Base-by-base conservation (phyloP, 768 basidiomycete genomes). In the Obba rivulosa region DNA sequence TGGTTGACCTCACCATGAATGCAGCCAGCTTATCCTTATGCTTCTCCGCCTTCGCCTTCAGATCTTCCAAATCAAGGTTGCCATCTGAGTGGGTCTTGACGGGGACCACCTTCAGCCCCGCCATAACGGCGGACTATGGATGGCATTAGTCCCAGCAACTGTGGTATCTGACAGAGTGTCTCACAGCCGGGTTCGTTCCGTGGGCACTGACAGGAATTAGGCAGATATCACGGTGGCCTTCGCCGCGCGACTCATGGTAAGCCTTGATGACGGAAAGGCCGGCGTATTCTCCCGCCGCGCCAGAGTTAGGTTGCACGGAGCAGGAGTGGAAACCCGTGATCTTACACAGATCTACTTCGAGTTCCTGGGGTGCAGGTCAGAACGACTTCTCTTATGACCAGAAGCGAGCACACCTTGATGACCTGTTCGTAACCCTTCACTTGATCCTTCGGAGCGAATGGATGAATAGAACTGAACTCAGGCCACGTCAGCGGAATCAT, bases 281-380 rank as follows among this genome's bases (percentile, higher is more conserved):
- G 25, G 96, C 80, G 59, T 94, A 99, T 70, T 99, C 96, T 22
- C 96, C 96, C 51, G 93, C 91, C 16, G 96, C 96, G 38, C 96
- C 96, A 13, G 96, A 98, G 68, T 99, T 99, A 31, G 96, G 96
- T 64, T 99, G 96, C n/a, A 99, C 77, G 1, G 92, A 94, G 51
- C 92, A 92, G 17, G 92, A 83, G 55, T 91, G 79, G 72, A 97
- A 96, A n/a, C 96, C 96, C 11, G 96, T 98, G 51, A 98, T 90
- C 60, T 78, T 86, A 75, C 90, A 91, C 7, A 99, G 75, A 70
- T 97, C 91, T 18, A 75, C 68, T 64, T 95, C 92, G 48, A 99
- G 74, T 73, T 98, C 96, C 87, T 92, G 52, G n/a, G 11, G 22
- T 14, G 4, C 39, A 20, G 10, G 40, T 45, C 4, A 38, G 14